Evolutionary conservation across 768 basidiomycete genomes (phyloP).

Genomic region (Leucocoprinus leucothites): DNA sequence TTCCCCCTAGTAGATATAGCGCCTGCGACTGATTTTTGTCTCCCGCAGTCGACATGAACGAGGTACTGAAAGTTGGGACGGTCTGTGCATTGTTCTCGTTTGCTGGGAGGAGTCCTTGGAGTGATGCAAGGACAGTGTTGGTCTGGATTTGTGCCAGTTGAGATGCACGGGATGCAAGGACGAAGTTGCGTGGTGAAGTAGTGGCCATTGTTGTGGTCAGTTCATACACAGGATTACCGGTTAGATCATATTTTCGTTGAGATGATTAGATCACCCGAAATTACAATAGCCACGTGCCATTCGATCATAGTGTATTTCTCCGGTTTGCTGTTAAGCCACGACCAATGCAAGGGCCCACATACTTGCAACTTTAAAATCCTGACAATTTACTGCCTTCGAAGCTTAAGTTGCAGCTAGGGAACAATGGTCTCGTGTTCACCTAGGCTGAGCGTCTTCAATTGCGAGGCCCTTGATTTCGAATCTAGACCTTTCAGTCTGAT

Average conservation of each 20-base stretch:
- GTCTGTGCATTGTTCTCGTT: slow-evolving; percentile 28
- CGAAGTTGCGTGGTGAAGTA: slow-evolving; percentile 48
- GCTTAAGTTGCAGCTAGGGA: no score
- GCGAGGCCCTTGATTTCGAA: no score
- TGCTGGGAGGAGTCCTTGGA: slow-evolving; percentile 55
- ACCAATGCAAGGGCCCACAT: no score
- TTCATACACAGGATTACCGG: background rate
- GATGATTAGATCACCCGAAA: background rate
- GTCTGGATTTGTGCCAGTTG: slow-evolving; percentile 91
- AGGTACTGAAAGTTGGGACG: slow-evolving; percentile 38
- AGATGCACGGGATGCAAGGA: slow-evolving; percentile 82
- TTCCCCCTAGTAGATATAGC: slow-evolving; percentile 87
- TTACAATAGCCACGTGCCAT: no score
- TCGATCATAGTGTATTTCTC: no score
- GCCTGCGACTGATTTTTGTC: slow-evolving; percentile 90
- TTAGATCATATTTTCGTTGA: background rate
- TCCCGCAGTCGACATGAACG: slow-evolving; percentile 63
- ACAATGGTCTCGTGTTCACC: no score
- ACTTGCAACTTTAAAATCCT: no score
- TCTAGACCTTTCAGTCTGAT: no score
- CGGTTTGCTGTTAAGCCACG: no score
- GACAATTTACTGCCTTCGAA: no score
- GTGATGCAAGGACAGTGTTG: slow-evolving; percentile 65
- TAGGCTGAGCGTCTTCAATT: no score
- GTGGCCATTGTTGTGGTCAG: slow-evolving; percentile 15